Percentiles rank a stretch among this genome's conserved stretches.
Evolutionary conservation across 2,329 filamentous ascomycete species (phyloP).

Genomic region (Colletotrichum tropicicola): DNA sequence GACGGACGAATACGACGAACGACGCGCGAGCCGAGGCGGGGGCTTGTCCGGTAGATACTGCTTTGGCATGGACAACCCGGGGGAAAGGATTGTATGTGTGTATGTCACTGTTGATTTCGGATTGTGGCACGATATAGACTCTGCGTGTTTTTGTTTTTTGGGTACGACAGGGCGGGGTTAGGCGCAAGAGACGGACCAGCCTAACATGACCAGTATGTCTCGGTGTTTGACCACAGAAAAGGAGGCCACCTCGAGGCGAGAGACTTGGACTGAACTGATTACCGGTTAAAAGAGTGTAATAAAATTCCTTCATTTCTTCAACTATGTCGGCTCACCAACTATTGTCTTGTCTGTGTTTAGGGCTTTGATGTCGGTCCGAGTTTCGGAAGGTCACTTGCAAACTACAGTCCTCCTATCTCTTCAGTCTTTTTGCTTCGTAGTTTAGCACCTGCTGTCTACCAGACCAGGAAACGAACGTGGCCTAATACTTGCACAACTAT

Average conservation of each 20-base stretch:
- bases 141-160: not conserved
- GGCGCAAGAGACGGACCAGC: conserved; percentile 3
- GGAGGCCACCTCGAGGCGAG: not conserved
- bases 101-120: not conserved
- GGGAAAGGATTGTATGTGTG: not conserved
- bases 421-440: too few relatives aligned
- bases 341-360: not conserved
- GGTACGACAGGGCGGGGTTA: not conserved
- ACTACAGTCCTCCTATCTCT: too few relatives aligned
- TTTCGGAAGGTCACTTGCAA: too few relatives aligned
- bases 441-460: too few relatives aligned
- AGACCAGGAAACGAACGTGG: too few relatives aligned
- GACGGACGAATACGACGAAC: conserved; percentile 1
- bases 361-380: too few relatives aligned
- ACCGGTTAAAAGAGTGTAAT: conserved; percentile 9
- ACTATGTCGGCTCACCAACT: not conserved
- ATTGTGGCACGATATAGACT: conserved; percentile 24
- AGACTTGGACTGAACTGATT: not conserved
- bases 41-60: conserved; percentile 15
- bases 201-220: not conserved
- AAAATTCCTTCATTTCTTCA: not conserved
- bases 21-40: not conserved
- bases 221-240: too few relatives aligned
- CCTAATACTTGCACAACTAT: too few relatives aligned
- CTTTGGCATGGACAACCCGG: not conserved